phyloP scores from a whole-genome alignment of 441 rosid genomes.

The Raphanus hybrid region DNA sequence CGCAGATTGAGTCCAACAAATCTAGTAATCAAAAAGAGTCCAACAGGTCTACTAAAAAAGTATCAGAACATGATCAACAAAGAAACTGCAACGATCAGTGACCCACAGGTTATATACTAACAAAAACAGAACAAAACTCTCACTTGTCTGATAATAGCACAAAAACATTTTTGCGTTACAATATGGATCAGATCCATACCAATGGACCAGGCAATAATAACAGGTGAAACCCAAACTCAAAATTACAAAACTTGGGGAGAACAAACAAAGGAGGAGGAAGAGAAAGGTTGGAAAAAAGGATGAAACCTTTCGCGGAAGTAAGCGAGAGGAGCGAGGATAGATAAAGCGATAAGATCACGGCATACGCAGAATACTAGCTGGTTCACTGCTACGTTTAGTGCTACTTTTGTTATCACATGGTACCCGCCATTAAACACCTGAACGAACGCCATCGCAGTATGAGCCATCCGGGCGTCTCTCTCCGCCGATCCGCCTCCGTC shows the following conservation, averaged over 20 bases:
- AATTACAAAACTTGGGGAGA: neutral
- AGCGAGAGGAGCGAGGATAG: slow-evolving; percentile 89
- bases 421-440: slow-evolving; percentile 89
- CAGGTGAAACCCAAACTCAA: neutral
- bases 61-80: neutral
- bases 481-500: slow-evolving; percentile 43
- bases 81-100: neutral
- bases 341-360: slow-evolving; percentile 89
- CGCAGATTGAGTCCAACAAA: neutral
- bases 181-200: neutral
- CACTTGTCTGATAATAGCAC: neutral
- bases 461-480: slow-evolving; percentile 68
- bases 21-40: neutral
- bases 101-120: slow-evolving; percentile 1
- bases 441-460: slow-evolving; percentile 79
- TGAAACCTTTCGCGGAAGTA: slow-evolving; percentile 79
- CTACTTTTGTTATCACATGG: slow-evolving; percentile 91
- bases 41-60: neutral
- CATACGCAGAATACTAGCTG: slow-evolving; percentile 94
- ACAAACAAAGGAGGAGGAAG: neutral
- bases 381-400: slow-evolving; percentile 93
- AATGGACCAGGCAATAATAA: too few species aligned
- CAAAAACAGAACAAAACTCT: neutral
- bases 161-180: neutral
- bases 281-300: neutral